phyloP scores from a whole-genome alignment of 2,329 filamentous ascomycete genomes.

The Albifimbria verrucaria region DNA sequence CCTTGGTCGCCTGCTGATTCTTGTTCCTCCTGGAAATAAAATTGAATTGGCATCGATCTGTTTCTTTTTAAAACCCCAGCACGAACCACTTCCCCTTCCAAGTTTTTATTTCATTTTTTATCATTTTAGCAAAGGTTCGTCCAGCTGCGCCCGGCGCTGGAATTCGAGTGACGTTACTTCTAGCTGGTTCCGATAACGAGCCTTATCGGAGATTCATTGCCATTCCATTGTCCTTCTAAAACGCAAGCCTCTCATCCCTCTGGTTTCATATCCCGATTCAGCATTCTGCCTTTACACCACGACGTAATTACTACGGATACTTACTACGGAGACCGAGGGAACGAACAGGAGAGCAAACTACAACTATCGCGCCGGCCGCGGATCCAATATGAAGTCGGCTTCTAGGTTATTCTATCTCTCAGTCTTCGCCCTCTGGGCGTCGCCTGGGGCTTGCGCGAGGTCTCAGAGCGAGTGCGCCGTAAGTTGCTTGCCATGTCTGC shows the following conservation, averaged over 20 bases:
- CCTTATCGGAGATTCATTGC: not conserved
- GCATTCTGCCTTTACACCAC: not conserved
- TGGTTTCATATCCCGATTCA: no score
- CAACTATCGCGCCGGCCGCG: conserved; percentile 9
- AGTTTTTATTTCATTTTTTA: not conserved
- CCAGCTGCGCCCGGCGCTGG: not conserved
- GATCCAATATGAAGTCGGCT: conserved; percentile 46
- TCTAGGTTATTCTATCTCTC: conserved; percentile 54
- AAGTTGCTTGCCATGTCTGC: conserved; percentile 28
- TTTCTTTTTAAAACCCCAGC: not conserved
- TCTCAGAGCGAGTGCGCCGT: conserved; percentile 51
- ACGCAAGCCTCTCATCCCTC: no score
- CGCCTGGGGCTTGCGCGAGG: conserved; percentile 41
- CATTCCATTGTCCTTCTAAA: no score
- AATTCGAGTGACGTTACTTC: not conserved
- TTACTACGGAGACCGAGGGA: not conserved
- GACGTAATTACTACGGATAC: not conserved
- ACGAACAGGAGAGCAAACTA: no score
- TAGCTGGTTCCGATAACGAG: not conserved
- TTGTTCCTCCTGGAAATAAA: no score
- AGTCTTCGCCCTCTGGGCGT: conserved; percentile 53
- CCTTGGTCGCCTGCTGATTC: no score
- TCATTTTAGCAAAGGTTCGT: no score
- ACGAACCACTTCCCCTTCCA: not conserved
- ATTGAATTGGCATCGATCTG: no score